Evolutionary conservation across 2,329 filamentous ascomycete genomes (phyloP), one percentile per base, ranked within the genome.

Genomic region (Simplicillium aogashimaense): DNA sequence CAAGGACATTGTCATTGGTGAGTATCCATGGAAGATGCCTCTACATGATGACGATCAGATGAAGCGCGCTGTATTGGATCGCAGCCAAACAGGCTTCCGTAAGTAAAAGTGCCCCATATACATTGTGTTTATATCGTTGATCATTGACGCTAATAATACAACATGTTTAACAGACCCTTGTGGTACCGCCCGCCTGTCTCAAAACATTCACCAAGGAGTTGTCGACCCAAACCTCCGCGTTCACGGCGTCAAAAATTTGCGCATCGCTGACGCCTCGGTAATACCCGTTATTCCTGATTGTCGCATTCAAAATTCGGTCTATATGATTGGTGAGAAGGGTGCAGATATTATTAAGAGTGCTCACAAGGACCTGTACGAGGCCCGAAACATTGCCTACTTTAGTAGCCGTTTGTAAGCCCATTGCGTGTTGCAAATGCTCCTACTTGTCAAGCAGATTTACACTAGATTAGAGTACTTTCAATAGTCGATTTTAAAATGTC

Each of bases 1-100:
- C 55, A 74, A 63, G 52, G 70, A 75, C 38, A 61, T 75, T 37
- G 57, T 76, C 10, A 56, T 54, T 1, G 61, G 54, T 5, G 70
- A 74, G 40, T 81, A 78, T 50, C 76, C 76, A 0, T 79, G 73
- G 73, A 56, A 64, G 0, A 76, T 80, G 71, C 75, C 75, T 0
- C 60, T 69, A 2, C 49, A 72, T 11, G 65, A 63, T 1, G 72
- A 80, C 40, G 66, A 70, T 40, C 67, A 59, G 3, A 79, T 81
- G 74, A 67, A 71, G 30, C 63, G 63, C 37, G 58, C 65, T 35
- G 68, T 80, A 11, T 55, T 79, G 6, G 76, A 79, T 41, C 61
- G 75, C 13, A 70, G 58, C 28, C 72, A 79, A 57, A 80, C 75
- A 7, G 67, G 63, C 0, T 78, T 74, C 59, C 71, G 59, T 58